Conservation (phyloP, 345 rosid genomes). For the Salix purpurea region DNA sequence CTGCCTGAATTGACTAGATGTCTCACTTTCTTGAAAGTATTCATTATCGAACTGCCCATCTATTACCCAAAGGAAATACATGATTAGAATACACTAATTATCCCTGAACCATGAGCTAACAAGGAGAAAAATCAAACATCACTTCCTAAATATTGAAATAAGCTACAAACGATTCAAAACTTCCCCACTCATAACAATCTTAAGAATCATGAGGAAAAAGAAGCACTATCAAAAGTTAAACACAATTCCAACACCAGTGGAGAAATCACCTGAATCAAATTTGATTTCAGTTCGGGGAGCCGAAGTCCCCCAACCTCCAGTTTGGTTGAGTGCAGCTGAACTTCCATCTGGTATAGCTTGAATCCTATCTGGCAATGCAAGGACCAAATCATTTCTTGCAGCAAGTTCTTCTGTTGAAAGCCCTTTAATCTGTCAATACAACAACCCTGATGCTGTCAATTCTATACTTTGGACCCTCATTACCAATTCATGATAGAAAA, state of each 20-base stretch:
- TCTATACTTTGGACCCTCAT: not conserved
- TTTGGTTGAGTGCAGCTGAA: slow-evolving; percentile 69
- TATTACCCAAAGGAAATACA: slow-evolving; percentile 13
- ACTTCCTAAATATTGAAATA: not conserved
- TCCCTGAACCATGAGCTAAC: not conserved
- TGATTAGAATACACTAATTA: not conserved
- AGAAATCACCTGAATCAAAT: slow-evolving; percentile 80
- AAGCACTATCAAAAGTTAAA: not conserved
- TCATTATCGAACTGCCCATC: slow-evolving; percentile 81
- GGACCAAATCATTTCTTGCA: slow-evolving; percentile 85
- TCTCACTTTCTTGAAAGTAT: slow-evolving; percentile 76
- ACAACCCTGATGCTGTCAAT: not conserved
- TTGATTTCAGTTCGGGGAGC: slow-evolving; percentile 76
- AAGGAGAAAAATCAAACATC: not conserved
- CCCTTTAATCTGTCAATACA: slow-evolving; percentile 68
- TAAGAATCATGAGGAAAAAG: not conserved
- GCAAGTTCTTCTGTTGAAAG: slow-evolving; percentile 81
- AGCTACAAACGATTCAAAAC: not conserved
- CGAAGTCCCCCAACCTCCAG: slow-evolving; percentile 73
- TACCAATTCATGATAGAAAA: not conserved
- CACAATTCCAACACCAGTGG: not conserved
- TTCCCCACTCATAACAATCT: not conserved
- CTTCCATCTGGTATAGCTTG: slow-evolving; percentile 91
- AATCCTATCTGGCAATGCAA: slow-evolving; percentile 89
- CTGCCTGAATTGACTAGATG: slow-evolving; percentile 76